These are phyloP conservation scores for Begonia peltatifolia DNA, from an alignment of 306 rosid genomes.

Conservation along the genomic window DNA sequence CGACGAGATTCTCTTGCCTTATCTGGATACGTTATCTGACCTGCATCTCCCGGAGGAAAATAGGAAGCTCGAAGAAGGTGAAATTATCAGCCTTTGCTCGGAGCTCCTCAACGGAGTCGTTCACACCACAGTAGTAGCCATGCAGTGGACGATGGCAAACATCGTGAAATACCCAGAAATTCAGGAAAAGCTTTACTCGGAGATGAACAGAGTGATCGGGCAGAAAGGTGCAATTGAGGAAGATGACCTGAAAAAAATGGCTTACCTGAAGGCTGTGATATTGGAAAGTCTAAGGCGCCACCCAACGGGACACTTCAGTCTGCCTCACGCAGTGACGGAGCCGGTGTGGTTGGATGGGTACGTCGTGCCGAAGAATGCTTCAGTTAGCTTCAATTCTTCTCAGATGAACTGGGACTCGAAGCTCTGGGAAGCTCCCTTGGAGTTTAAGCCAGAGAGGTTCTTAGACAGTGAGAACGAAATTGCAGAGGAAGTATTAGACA, in stretches of 20 bases:
- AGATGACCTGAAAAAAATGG: slow-evolving; percentile 6
- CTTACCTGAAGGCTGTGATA: slow-evolving; percentile 12
- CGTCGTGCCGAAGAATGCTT: slow-evolving; percentile 5
- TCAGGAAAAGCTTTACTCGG: slow-evolving; percentile 6
- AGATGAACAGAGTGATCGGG: not conserved
- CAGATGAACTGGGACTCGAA: slow-evolving; percentile 5
- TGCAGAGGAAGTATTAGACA: not conserved
- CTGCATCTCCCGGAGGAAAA: slow-evolving; percentile 8
- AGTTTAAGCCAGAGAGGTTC: slow-evolving; percentile 11
- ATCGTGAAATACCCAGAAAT: slow-evolving; percentile 10
- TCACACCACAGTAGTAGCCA: slow-evolving; percentile 5
- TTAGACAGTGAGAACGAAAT: not conserved
- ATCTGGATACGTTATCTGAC: slow-evolving; percentile 7
- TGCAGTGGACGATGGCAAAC: slow-evolving; percentile 10
- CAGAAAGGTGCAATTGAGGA: slow-evolving; percentile 1
- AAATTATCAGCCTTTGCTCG: slow-evolving; percentile 11
- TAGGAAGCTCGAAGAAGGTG: slow-evolving; percentile 11
- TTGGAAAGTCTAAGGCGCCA: slow-evolving; percentile 7
- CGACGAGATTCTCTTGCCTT: not conserved
- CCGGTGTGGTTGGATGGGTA: slow-evolving; percentile 3
- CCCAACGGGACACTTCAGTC: slow-evolving; percentile 7
- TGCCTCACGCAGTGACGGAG: slow-evolving; percentile 2
- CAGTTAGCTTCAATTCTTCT: not conserved
- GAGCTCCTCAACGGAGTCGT: slow-evolving; percentile 13
- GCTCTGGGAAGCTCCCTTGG: slow-evolving; percentile 10